These are phyloP conservation scores for Heterobasidion occidentale DNA, from an alignment of 1,284 basidiomycete genomes.

Conservation along the genomic window DNA sequence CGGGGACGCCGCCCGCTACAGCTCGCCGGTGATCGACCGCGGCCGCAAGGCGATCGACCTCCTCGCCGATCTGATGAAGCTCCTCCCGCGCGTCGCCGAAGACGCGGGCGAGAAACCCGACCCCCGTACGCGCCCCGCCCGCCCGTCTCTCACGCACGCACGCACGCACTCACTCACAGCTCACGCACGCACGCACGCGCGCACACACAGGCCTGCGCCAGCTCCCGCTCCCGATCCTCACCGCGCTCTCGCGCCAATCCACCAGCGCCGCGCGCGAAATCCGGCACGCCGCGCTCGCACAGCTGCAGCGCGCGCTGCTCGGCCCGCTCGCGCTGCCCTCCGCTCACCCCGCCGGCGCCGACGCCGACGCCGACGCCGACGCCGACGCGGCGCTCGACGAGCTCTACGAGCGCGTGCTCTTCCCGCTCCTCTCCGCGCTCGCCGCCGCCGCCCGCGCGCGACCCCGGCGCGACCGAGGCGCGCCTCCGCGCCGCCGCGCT, in stretches of 20 bases:
- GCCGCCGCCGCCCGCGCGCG: slow-evolving; percentile 42
- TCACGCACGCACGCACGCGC: not conserved
- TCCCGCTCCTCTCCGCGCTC: slow-evolving; percentile 90
- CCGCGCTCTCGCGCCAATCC: slow-evolving; percentile 78
- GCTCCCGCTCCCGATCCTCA: slow-evolving; percentile 75
- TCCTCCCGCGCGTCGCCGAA: slow-evolving; percentile 49
- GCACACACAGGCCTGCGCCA: slow-evolving; percentile 65
- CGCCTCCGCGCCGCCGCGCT: slow-evolving; percentile 81
- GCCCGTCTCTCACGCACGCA: not conserved
- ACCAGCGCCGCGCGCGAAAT: slow-evolving; percentile 82
- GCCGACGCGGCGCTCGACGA: slow-evolving; percentile 63
- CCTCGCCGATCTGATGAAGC: slow-evolving; percentile 65
- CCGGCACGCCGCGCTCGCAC: slow-evolving; percentile 76
- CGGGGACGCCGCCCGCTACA: slow-evolving; percentile 18
- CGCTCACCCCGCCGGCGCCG: too few species aligned
- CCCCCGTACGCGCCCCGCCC: slow-evolving; percentile 3
- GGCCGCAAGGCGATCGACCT: slow-evolving; percentile 81
- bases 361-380: slow-evolving; percentile 18
- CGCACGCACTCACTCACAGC: slow-evolving; percentile 10
- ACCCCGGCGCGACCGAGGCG: slow-evolving; percentile 85
- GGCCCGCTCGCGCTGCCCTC: slow-evolving; percentile 25
- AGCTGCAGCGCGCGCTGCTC: slow-evolving; percentile 84
- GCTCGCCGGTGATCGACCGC: slow-evolving; percentile 71
- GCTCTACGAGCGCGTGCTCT: slow-evolving; percentile 86
- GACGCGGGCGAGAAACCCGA: slow-evolving; percentile 29